Conservation (phyloP, 495 filamentous ascomycete species). For the Aspergillus incahuasiensis region DNA sequence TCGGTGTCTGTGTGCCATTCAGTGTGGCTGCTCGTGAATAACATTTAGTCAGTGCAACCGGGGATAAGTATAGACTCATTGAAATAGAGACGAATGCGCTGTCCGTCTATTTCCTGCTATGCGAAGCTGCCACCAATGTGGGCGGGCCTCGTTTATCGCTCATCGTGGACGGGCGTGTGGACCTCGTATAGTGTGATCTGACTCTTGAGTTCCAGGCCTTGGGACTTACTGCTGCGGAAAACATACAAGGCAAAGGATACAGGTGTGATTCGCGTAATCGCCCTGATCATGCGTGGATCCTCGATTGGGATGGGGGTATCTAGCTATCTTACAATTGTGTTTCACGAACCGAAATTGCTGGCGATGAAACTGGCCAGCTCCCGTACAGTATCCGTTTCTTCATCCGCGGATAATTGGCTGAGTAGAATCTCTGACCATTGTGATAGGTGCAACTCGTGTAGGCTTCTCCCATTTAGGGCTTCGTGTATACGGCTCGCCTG, state of each 20-base stretch:
- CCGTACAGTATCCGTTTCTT: constrained; percentile 5
- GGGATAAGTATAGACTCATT: too few species aligned
- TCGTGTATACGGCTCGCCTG: constrained; percentile 36
- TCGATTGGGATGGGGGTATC: neutral
- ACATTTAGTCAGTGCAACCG: too few species aligned
- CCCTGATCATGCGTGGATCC: neutral
- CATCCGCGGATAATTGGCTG: constrained; percentile 10
- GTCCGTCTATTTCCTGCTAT: too few species aligned
- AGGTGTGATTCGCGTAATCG: neutral
- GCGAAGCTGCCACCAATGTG: neutral
- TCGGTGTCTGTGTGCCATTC: too few species aligned
- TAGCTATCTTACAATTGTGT: constrained; percentile 3
- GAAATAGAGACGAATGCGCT: too few species aligned
- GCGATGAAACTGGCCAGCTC: constrained; percentile 23
- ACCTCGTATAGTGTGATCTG: neutral
- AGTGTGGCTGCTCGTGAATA: too few species aligned
- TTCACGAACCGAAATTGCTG: constrained; percentile 17
- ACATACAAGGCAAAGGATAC: neutral
- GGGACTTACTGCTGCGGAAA: neutral
- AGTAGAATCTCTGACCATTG: constrained; percentile 31
- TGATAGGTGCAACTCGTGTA: constrained; percentile 37
- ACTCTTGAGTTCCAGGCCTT: neutral
- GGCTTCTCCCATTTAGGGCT: constrained; percentile 32
- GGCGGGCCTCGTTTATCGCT: neutral
- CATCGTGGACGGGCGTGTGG: neutral